Percentiles rank a stretch among this genome's conserved stretches.
These are phyloP conservation scores for Laburnicola sp. DNA, from an alignment of 2,329 filamentous ascomycete genomes.

Conservation along the genomic window DNA sequence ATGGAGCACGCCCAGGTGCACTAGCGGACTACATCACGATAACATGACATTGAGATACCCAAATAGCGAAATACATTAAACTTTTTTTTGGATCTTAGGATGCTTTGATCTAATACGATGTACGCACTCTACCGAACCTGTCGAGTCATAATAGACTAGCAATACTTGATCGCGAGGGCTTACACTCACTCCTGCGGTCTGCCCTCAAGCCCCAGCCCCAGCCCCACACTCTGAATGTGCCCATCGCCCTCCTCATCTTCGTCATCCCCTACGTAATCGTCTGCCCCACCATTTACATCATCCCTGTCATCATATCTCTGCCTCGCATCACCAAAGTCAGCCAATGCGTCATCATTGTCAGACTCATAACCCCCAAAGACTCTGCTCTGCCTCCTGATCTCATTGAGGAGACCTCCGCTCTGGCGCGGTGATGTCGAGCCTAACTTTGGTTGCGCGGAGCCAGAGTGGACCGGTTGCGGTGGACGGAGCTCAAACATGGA, in stretches of 20 bases:
- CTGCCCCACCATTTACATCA: conserved; percentile 1
- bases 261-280: conserved; percentile 10
- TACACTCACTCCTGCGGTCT: background rate
- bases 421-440: conserved; percentile 20
- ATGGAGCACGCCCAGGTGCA: background rate
- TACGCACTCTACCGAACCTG: no score
- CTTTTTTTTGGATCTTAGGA: background rate
- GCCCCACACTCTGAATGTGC: conserved; percentile 6
- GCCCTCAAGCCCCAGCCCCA: conserved; percentile 14
- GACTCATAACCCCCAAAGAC: conserved; percentile 15
- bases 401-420: conserved; percentile 45
- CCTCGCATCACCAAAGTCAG: conserved; percentile 13
- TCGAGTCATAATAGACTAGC: no score
- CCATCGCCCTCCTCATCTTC: conserved; percentile 15
- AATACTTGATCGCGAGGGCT: no score
- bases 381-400: conserved; percentile 50
- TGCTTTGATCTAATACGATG: background rate
- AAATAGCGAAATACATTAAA: background rate
- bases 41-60: conserved; percentile 6
- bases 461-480: conserved; percentile 14
- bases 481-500: conserved; percentile 45
- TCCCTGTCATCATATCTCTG: conserved; percentile 7
- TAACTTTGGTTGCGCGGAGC: background rate
- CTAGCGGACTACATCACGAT: background rate
- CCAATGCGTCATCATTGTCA: conserved; percentile 8